Conservation (phyloP, 164 flowering plant genomes). For the Dillenia suffruticosa region DNA sequence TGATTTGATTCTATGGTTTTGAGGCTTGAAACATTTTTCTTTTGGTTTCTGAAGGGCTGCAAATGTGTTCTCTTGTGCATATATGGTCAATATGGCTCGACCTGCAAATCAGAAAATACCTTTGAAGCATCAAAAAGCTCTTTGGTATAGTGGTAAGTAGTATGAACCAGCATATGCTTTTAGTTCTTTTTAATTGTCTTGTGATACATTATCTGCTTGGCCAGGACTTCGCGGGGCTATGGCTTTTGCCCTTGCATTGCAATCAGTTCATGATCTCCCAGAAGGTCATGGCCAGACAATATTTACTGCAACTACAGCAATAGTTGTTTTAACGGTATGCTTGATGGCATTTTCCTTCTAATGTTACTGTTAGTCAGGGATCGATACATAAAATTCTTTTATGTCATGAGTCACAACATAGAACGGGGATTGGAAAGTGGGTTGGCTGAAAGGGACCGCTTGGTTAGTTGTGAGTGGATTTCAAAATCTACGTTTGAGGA, state of each 20-base stretch:
- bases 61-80: constrained; percentile 93
- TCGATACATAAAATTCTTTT: not conserved
- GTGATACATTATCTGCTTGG: constrained; percentile 7
- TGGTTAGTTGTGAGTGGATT: too few relatives aligned
- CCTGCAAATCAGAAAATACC: constrained; percentile 83
- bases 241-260: constrained; percentile 99
- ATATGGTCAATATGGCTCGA: constrained; percentile 83
- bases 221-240: constrained; percentile 99
- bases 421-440: too few relatives aligned
- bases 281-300: constrained; percentile 98
- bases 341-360: too few relatives aligned
- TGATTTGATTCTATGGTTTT: too few relatives aligned
- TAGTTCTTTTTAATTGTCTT: constrained; percentile 3
- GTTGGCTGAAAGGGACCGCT: too few relatives aligned
- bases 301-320: constrained; percentile 97
- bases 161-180: not conserved
- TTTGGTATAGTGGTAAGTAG: constrained; percentile 97
- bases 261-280: constrained; percentile 98
- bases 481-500: too few relatives aligned
- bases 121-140: constrained; percentile 88
- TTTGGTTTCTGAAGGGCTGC: constrained; percentile 58
- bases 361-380: too few relatives aligned
- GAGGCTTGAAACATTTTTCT: too few relatives aligned
- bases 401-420: too few relatives aligned
- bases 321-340: constrained; percentile 90